These are phyloP conservation scores for Ustulina deusta DNA, from an alignment of 2,329 filamentous ascomycete species.

Conservation along the genomic window DNA sequence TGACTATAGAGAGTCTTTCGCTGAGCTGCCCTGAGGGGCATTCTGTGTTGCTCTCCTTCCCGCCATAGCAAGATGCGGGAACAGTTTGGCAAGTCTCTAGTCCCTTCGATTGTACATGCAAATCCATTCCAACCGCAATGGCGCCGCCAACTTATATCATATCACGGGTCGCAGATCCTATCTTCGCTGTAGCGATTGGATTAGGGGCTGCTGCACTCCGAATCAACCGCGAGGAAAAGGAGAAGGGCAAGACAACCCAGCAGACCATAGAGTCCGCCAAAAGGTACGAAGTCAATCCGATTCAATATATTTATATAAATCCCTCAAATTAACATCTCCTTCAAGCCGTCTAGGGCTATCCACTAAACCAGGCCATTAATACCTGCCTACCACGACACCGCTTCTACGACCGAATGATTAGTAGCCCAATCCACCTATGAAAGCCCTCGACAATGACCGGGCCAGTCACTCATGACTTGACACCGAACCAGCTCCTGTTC, in stretches of 20 bases:
- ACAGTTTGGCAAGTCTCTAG: not conserved
- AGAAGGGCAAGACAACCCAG: slow-evolving; percentile 65
- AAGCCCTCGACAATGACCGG: not conserved
- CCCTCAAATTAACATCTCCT: slow-evolving; percentile 12
- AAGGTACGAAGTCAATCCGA: slow-evolving; percentile 50
- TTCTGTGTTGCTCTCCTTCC: not conserved
- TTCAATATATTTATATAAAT: not conserved
- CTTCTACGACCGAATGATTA: slow-evolving; percentile 6
- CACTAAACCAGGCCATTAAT: slow-evolving; percentile 22
- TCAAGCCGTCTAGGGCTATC: slow-evolving; percentile 28
- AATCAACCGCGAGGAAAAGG: slow-evolving; percentile 71
- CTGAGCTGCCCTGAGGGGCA: not conserved
- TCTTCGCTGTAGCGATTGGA: slow-evolving; percentile 69
- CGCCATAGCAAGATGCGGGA: not conserved
- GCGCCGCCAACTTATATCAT: slow-evolving; percentile 69
- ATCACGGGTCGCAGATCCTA: slow-evolving; percentile 68
- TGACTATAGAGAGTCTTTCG: slow-evolving; percentile 11
- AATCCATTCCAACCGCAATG: slow-evolving; percentile 53
- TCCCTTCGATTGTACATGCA: not conserved
- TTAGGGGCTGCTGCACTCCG: slow-evolving; percentile 66
- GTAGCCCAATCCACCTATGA: slow-evolving; percentile 2
- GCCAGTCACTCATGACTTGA: not conserved
- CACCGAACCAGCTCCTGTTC: not conserved
- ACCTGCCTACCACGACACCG: not conserved
- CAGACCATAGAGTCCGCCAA: slow-evolving; percentile 63